phyloP scores from a whole-genome alignment of 192 early-diverging fungal genomes.

The Coemansia biformis region DNA sequence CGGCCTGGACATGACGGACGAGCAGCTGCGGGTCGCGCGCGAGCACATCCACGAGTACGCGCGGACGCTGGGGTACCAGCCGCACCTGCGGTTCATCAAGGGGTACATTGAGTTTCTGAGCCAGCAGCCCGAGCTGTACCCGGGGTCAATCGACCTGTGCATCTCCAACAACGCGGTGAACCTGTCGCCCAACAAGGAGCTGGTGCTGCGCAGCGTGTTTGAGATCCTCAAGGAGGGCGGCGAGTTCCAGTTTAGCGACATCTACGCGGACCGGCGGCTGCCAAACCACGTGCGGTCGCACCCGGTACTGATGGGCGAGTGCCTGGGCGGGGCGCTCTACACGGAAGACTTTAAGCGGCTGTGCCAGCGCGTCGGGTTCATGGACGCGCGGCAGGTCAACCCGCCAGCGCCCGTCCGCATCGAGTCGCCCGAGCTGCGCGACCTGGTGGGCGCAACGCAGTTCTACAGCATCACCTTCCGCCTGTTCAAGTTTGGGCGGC shows the following conservation, averaged over 20 bases:
- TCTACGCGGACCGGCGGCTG: conserved; percentile 42
- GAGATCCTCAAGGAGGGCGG: conserved; percentile 32
- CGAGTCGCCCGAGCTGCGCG: conserved; percentile 38
- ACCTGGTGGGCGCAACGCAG: conserved; percentile 40
- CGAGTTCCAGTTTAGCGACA: conserved; percentile 47
- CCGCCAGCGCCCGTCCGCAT: conserved; percentile 29
- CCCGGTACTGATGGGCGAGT: conserved; percentile 45
- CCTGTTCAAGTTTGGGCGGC: conserved; percentile 47
- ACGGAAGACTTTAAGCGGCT: conserved; percentile 40
- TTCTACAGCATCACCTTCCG: conserved; percentile 49
- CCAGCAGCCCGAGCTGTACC: conserved; percentile 16
- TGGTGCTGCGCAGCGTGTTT: conserved; percentile 41
- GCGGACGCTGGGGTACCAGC: conserved; percentile 35
- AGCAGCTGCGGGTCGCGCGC: conserved; percentile 41
- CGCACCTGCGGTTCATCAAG: conserved; percentile 35
- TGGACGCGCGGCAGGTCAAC: conserved; percentile 27
- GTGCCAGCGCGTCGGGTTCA: conserved; percentile 31
- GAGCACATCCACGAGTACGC: conserved; percentile 16
- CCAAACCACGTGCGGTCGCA: conserved; percentile 35
- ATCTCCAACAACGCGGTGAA: conserved; percentile 50
- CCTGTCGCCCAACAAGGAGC: conserved; percentile 49
- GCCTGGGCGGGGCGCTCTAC: conserved; percentile 41
- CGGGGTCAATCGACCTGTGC: conserved; percentile 40
- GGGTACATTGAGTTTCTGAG: conserved; percentile 47
- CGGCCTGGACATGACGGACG: conserved; percentile 52